Evolutionary conservation across 202 grass and related monocot genomes (phyloP), one percentile per base, ranked within the genome.

Genomic region (Schoenoplectus triqueter): DNA sequence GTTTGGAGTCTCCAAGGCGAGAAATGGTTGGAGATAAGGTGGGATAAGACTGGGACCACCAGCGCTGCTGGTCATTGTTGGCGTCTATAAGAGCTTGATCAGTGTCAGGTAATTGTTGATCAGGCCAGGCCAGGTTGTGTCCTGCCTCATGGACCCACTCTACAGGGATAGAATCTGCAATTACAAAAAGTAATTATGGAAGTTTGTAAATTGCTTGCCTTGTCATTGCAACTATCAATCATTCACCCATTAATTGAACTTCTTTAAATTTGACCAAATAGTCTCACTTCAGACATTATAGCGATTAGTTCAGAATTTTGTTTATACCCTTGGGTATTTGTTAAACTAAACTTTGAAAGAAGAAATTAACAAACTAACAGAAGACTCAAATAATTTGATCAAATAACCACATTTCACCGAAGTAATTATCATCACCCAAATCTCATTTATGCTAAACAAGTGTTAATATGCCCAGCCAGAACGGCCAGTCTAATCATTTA

Each of bases 1-100:
- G 88, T 67, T 91, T 92, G 11, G 91, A 91, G 75, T 91, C 89
- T 84, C 89, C 89, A 17, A 93, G 75, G 82, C 71, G 86, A 46
- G 91, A 73, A 18, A 89, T 88, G 66, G 81, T 59, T 89, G 90
- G 84, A 14, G 10, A 68, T 39, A 86, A 80, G 4, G 91, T 60
- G 76, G 59, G 66, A 69, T 68, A 69, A n/a, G 82, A 69, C 81
- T 87, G 92, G 69, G 87, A 69, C 89, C 86, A 89, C 87, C 89
- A 87, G 11, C 65, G 87, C 72, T 89, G 88, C 39, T 65, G 80
- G 22, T 86, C 85, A 48, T 77, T 79, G 55, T 79, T 79, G 22
- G 75, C 75, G 7, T 79, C 75, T 18, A 60, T 44, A 45, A 61
- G 89, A 61, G 63, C 51, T 82, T 87, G 76, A 73, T 89, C 86